Base-by-base conservation (phyloP, 371 early-diverging fungal genomes). In the Mucor ambiguus region DNA sequence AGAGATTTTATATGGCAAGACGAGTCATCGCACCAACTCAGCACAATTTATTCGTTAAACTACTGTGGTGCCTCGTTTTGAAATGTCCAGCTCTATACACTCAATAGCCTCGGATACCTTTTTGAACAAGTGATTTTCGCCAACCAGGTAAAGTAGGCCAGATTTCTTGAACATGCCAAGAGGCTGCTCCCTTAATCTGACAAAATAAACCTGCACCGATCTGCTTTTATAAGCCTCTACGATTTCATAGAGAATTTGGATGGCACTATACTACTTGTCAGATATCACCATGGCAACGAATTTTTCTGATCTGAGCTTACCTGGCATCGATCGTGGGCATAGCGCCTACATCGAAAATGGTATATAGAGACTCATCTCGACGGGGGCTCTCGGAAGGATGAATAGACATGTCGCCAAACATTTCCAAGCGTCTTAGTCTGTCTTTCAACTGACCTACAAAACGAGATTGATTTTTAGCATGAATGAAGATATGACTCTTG, bases 311-410 rank as follows among this genome's bases (percentile, higher is more conserved):
- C 24, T 59, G 44, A 1, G 30, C 14, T 54, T 60, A 83, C 90
- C 91, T 93, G 24, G 96, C 96, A 77, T 97, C 98, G 64, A 97
- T 84, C 5, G 81, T 81, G 0, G 92, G 88, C 90, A 97, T 93
- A 64, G 91, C 87, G 46, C 88, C 89, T 12, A 95, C 89, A 77
- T 97, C 96, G 79, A 97, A 96, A 24, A 97, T 87, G 43, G 92
- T 91, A 43, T 89, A 87, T 3, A 81, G 75, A 16, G 68, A 48
- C 10, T 85, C 84, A 3, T 88, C 89, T 57, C 90, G 82, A 35
- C 85, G 91, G 63, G 89, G 90, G 44, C 78, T 89, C 78, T 84
- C 95, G 9, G 85, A 89, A 12, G 98, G 98, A 77, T 97, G 97
- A 30, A 93, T 92, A 14, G 90, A 87, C 83, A 95, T 85, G 29